Percentiles rank a stretch among this genome's conserved stretches.
Evolutionary conservation across 352 stramenopile genomes (phyloP).

Genomic region (Peronospora belbahrii): DNA sequence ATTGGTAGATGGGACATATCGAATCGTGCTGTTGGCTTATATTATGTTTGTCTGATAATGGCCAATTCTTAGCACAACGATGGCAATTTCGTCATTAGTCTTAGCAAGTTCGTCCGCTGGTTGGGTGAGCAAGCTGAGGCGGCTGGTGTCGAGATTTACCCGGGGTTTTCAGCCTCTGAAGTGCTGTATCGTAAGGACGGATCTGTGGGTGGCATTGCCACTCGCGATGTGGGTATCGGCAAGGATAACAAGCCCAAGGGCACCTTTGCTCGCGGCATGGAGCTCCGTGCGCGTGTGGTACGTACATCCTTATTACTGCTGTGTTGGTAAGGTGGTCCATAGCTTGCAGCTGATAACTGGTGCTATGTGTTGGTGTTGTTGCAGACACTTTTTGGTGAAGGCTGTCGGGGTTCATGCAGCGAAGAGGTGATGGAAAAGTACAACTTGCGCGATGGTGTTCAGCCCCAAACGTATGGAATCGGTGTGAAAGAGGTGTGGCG

Average conservation of each 20-base stretch:
- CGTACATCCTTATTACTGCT: constrained; percentile 5
- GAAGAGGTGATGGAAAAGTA: constrained; percentile 97
- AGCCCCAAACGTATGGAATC: constrained; percentile 96
- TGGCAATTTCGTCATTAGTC: constrained; percentile 97
- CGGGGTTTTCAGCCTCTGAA: constrained; percentile 95
- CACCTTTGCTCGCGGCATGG: constrained; percentile 97
- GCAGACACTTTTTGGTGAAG: constrained; percentile 97
- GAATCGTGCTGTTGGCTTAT: too few relatives aligned
- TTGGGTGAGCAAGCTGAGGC: constrained; percentile 95
- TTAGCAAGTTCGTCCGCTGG: constrained; percentile 96
- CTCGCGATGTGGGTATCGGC: constrained; percentile 95
- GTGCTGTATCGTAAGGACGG: constrained; percentile 82
- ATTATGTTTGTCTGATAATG: constrained; percentile 13
- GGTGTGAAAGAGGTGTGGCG: constrained; percentile 98
- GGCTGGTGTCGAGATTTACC: constrained; percentile 98
- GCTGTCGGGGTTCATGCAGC: constrained; percentile 94
- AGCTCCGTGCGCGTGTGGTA: constrained; percentile 88
- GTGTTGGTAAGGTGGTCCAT: background rate
- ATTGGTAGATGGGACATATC: constrained; percentile 3
- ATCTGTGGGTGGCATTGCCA: constrained; percentile 91
- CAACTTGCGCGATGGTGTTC: constrained; percentile 84
- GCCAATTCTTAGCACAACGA: constrained; percentile 88
- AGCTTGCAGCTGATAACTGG: constrained; percentile 1
- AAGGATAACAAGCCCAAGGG: constrained; percentile 94
- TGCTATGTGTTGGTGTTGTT: constrained; percentile 11